Evolutionary conservation across 805 yeast species (phyloP), one percentile per base, ranked within the genome.

Genomic region (Lachancea quebecensis): DNA sequence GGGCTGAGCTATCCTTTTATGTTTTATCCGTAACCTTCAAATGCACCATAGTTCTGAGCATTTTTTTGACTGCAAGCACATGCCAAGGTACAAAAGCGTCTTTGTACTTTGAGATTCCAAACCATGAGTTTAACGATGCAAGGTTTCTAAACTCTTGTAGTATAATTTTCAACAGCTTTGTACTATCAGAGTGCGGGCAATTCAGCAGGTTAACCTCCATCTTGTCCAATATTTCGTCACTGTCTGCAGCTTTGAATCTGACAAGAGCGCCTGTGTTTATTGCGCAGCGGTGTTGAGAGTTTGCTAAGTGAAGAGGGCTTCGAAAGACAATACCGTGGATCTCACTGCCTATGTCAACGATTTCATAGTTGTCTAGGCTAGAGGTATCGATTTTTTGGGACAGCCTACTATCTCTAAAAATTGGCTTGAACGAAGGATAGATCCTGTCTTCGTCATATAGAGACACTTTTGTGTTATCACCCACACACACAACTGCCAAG

Each of bases 141-240:
- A 84, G 57, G 46, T 78, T 78, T 55, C 82, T 73, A 65, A 77
- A 82, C 48, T 85, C 91, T 18, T 65, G 62, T 50, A 85, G 64
- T 2, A 85, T 57, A 11, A 72, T 70, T 48, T 72, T 75, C 69
- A 85, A 67, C 21, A 85, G 62, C 15, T 70, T 71, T 1, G 79
- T 70, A 45, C 78, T 73, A 62, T 85, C 77, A 35, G 79, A 78
- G 33, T 79, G 77, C 14, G 89, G 87, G 55, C 91, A 85, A 57
- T 89, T 84, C 51, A 85, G 63, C 29, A 85, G 65, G 51, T 79
- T 82, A 6, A 82, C 76, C 54, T 85, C 93, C 49, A 79, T 74
- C 3, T 75, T 58, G 10, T 64, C 59, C 37, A 70, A 45, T 4
- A 53, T 50, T 27, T 66, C 56, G 29, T 63, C 55, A 2, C 57